Evolutionary conservation across 768 basidiomycete genomes (phyloP).

Genomic region (Termitomyces sp.): DNA sequence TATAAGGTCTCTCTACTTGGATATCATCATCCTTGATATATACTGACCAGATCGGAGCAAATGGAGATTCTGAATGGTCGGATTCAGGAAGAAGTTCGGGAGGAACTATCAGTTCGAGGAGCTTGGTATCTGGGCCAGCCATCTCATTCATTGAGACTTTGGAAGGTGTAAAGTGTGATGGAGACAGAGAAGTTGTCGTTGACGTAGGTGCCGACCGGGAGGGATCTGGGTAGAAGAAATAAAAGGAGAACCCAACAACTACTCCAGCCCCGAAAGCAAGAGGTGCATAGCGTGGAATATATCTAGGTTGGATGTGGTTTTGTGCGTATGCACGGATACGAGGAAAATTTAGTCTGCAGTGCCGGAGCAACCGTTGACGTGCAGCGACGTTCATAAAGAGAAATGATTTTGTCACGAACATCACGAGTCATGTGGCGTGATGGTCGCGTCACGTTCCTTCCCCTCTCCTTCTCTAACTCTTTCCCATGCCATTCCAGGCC

Average conservation of each 20-base stretch:
- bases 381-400: constrained; percentile 8
- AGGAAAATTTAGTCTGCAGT: neutral
- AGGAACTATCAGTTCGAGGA: constrained; percentile 59
- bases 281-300: neutral
- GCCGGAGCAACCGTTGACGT: constrained; percentile 4
- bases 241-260: constrained; percentile 38
- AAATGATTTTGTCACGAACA: constrained; percentile 4
- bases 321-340: constrained; percentile 3
- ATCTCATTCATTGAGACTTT: constrained; percentile 48
- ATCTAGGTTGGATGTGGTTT: neutral
- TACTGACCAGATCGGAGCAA: constrained; percentile 62
- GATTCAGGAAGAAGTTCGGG: constrained; percentile 28
- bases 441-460: constrained; percentile 8
- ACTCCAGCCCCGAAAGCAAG: constrained; percentile 9
- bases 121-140: constrained; percentile 53
- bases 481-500: constrained; percentile 56
- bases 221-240: constrained; percentile 46
- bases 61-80: constrained; percentile 13
- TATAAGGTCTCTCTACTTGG: constrained; percentile 83
- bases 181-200: constrained; percentile 31
- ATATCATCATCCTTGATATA: constrained; percentile 86
- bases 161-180: constrained; percentile 55
- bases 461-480: neutral
- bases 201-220: constrained; percentile 41
- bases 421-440: constrained; percentile 12